Base-by-base conservation (phyloP, 2,329 filamentous ascomycete species). In the Emericellopsis atlantica region DNA sequence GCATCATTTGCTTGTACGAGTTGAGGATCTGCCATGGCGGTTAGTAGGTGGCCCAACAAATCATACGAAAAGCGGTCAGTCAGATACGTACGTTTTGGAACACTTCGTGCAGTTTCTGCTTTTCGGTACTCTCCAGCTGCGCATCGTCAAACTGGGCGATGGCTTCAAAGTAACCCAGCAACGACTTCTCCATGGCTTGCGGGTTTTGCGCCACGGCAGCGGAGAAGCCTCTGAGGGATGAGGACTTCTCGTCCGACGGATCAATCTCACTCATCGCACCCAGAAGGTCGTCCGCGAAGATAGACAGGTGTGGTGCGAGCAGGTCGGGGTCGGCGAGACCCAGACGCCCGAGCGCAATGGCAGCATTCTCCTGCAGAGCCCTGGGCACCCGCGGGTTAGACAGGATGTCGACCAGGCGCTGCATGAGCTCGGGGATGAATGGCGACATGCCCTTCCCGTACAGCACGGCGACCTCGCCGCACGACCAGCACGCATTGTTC, bases 401-500 rank as follows among this genome's bases (percentile, higher is more conserved):
- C 50, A 96, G 77, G 50, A 96, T 95, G 41, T 82, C 76, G 32
- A 87, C 74, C 23, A 93, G 76, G 32, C 83, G 79, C 46, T 81
- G 74, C 44, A 94, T 79, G 14, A 98, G 67, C 46, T 83, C 76
- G 18, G 84, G 79, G 9, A 88, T 74, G 56, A 83, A 95, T 1
- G 81, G 82, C 1, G 72, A 72, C 76, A 95, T 84, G 41, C 73
- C 77, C 46, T 80, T 77, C 49, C 80, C 76, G 56, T 84, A 73
- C 45, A 86, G 80, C 59, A 95, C 79, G 14, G 88, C 79, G 46
- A 96, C 92, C 65, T 98, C 92, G 34, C 92, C 92, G 21, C 80
- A 81, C 6, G 89, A 93, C 92, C 92, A 98, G 65, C 90, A 96
- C 18, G 92, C 90, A 56, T 98, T 98, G 72, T 96, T 98, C 44